Evolutionary conservation across 352 stramenopile genomes (phyloP).

Genomic region (Globisporangium polare): DNA sequence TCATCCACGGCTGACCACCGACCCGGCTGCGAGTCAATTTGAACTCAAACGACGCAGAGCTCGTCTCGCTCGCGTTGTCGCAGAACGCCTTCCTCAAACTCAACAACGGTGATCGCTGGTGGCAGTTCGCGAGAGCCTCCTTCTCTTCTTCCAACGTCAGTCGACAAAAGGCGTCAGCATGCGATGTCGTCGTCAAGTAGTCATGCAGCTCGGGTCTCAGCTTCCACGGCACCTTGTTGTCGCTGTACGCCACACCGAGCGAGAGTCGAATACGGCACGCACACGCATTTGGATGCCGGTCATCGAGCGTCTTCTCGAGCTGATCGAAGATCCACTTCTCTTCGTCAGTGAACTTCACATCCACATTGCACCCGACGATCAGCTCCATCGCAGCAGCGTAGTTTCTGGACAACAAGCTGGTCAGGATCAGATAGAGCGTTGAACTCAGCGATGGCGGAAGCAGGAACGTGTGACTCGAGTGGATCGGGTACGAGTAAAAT

Average conservation of each 20-base stretch:
- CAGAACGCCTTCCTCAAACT: conserved; percentile 66
- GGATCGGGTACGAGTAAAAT: conserved; percentile 98
- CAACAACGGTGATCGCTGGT: conserved; percentile 66
- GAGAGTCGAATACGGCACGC: conserved; percentile 91
- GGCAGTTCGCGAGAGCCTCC: conserved; percentile 80
- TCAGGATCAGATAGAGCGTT: conserved; percentile 97
- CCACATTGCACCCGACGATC: conserved; percentile 94
- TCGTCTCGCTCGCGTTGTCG: conserved; percentile 35
- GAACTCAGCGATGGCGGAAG: conserved; percentile 95
- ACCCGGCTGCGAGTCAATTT: conserved; percentile 69
- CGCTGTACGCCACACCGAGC: conserved; percentile 86
- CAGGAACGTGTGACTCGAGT: conserved; percentile 94
- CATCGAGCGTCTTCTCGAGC: conserved; percentile 92
- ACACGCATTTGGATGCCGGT: conserved; percentile 94
- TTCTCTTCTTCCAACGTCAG: conserved; percentile 94
- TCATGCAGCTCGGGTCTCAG: conserved; percentile 70
- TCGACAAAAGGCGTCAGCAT: conserved; percentile 91
- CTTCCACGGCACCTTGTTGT: conserved; percentile 90
- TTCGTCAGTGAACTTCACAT: conserved; percentile 94
- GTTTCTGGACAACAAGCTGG: conserved; percentile 93
- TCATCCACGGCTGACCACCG: conserved; percentile 83
- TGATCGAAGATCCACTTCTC: conserved; percentile 98
- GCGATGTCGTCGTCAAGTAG: conserved; percentile 88
- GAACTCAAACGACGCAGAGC: conserved; percentile 37
- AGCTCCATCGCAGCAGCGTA: conserved; percentile 96